Percentiles rank a stretch among this genome's conserved stretches.
Conservation (phyloP, 2,329 filamentous ascomycete genomes). For the Endocalyx cinctus region DNA sequence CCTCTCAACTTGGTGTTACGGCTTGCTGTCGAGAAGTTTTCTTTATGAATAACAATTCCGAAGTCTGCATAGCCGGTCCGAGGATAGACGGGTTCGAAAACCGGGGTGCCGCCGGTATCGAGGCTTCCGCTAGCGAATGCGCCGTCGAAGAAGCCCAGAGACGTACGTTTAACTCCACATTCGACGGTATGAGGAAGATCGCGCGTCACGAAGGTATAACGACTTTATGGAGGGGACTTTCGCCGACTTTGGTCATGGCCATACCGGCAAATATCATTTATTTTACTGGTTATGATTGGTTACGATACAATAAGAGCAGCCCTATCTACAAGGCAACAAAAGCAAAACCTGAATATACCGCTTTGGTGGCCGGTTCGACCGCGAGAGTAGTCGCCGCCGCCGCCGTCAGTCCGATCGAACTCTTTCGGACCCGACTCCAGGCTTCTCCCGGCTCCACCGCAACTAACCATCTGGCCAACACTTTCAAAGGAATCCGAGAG, state of each 20-base stretch:
- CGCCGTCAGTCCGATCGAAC: slow-evolving; percentile 84
- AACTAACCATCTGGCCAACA: slow-evolving; percentile 72
- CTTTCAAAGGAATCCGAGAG: slow-evolving; percentile 67
- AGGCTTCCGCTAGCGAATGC: slow-evolving; percentile 58
- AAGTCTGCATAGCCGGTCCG: slow-evolving; percentile 72
- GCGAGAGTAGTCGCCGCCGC: slow-evolving; percentile 78
- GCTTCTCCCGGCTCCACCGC: slow-evolving; percentile 58
- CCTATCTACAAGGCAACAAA: slow-evolving; percentile 61
- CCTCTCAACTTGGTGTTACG: slow-evolving; percentile 80
- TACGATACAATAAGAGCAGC: slow-evolving; percentile 69
- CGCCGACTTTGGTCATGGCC: slow-evolving; percentile 91
- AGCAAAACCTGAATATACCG: slow-evolving; percentile 72
- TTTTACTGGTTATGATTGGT: slow-evolving; percentile 95
- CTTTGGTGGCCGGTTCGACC: slow-evolving; percentile 72
- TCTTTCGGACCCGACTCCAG: slow-evolving; percentile 90
- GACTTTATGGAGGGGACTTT: slow-evolving; percentile 88
- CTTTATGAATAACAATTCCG: slow-evolving; percentile 82
- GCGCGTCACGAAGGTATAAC: slow-evolving; percentile 83
- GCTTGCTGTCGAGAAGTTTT: slow-evolving; percentile 97
- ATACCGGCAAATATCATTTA: slow-evolving; percentile 97
- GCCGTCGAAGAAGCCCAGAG: slow-evolving; percentile 83
- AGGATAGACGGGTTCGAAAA: slow-evolving; percentile 43
- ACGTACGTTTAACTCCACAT: slow-evolving; percentile 80
- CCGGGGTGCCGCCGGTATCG: slow-evolving; percentile 36
- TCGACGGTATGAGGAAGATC: slow-evolving; percentile 91